Conservation (phyloP, 148 eudicot species). For the Spergularia bocconei region DNA sequence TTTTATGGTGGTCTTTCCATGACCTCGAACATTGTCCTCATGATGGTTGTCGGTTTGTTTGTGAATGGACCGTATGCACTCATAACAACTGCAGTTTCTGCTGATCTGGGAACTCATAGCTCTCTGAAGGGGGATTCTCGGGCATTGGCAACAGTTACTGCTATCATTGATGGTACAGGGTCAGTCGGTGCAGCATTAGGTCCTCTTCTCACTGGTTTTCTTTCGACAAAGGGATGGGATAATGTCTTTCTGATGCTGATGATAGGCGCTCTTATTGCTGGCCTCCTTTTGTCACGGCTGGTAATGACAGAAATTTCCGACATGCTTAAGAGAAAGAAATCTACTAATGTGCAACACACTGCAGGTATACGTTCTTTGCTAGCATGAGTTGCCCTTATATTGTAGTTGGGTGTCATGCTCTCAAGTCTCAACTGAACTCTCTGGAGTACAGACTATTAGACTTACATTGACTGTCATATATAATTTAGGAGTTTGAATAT, state of each 20-base stretch:
- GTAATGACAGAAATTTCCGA: conserved; percentile 60
- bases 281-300: conserved; percentile 69
- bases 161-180: conserved; percentile 96
- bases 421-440: not conserved
- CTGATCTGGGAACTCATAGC: conserved; percentile 93
- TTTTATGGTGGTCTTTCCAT: conserved; percentile 61
- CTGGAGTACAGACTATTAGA: not conserved
- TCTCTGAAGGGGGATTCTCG: conserved; percentile 85
- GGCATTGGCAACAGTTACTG: conserved; percentile 97
- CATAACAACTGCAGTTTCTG: conserved; percentile 96
- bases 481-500: not conserved
- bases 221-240: conserved; percentile 85
- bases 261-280: conserved; percentile 74
- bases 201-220: conserved; percentile 85
- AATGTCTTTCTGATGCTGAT: conserved; percentile 73
- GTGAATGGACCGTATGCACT: conserved; percentile 97
- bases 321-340: conserved; percentile 28
- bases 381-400: not conserved
- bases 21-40: conserved; percentile 67
- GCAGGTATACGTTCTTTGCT: conserved; percentile 38
- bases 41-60: conserved; percentile 82
- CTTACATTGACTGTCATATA: not conserved
- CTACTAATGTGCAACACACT: conserved; percentile 21
- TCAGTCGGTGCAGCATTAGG: conserved; percentile 94
- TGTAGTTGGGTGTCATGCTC: not conserved